Percentiles rank a stretch among this genome's conserved stretches.
These are phyloP conservation scores for Kwoniella sp. DNA, from an alignment of 768 basidiomycete species.

Conservation along the genomic window DNA sequence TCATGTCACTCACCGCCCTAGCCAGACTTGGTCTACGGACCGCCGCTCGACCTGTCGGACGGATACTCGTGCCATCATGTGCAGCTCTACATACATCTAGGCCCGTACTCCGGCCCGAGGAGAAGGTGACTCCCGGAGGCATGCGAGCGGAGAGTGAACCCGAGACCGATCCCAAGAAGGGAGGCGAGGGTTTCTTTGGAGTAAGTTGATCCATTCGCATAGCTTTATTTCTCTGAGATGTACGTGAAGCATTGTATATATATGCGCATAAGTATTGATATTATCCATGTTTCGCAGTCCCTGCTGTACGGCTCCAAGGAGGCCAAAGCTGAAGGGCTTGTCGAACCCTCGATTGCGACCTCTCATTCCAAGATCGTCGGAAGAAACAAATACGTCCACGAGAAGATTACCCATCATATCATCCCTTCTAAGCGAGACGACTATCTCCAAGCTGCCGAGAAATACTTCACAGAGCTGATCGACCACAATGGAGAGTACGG, in stretches of 20 bases:
- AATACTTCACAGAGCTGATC: slow-evolving; percentile 78
- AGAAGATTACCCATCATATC: slow-evolving; percentile 74
- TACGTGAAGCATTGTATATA: too few relatives aligned
- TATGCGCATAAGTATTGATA: background rate
- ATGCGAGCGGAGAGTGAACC: slow-evolving; percentile 13
- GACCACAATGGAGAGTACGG: slow-evolving; percentile 66
- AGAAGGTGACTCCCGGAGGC: slow-evolving; percentile 9
- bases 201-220: slow-evolving; percentile 18
- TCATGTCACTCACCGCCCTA: background rate
- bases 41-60: background rate
- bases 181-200: slow-evolving; percentile 32
- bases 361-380: slow-evolving; percentile 89
- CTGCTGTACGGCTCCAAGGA: slow-evolving; percentile 91
- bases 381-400: slow-evolving; percentile 68
- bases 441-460: slow-evolving; percentile 85
- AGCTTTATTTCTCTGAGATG: background rate
- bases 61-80: background rate
- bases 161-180: slow-evolving; percentile 23
- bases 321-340: slow-evolving; percentile 69
- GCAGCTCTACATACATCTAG: slow-evolving; percentile 14
- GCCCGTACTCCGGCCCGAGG: background rate
- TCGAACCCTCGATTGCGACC: slow-evolving; percentile 56
- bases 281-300: slow-evolving; percentile 23
- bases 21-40: slow-evolving; percentile 1
- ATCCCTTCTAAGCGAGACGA: slow-evolving; percentile 76